A percentile compares a stretch with the other conserved stretches of the same genome.
These are phyloP conservation scores for Penicillium subrubescens DNA, from an alignment of 495 filamentous ascomycete genomes.

Conservation along the genomic window DNA sequence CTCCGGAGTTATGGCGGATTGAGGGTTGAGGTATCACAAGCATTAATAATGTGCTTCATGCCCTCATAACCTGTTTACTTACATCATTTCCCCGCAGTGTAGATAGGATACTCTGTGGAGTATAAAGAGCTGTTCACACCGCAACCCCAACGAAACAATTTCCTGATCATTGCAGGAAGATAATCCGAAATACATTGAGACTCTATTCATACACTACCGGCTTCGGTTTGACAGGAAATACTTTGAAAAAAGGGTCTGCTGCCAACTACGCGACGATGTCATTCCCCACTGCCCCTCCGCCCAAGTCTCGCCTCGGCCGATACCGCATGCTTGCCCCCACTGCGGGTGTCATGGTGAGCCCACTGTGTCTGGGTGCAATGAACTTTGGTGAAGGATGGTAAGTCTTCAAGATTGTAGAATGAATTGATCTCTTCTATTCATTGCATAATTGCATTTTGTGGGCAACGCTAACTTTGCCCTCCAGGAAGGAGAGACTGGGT, in stretches of 20 bases:
- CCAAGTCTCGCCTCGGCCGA: constrained; percentile 47
- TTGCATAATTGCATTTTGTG: background rate
- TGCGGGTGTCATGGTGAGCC: constrained; percentile 59
- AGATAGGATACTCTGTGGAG: background rate
- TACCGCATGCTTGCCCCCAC: constrained; percentile 62
- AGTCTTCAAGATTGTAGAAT: background rate
- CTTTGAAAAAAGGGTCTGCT: background rate
- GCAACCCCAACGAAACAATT: background rate
- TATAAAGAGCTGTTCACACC: background rate
- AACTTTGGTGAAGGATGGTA: constrained; percentile 61
- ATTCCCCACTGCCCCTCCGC: constrained; percentile 1
- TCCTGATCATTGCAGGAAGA: background rate
- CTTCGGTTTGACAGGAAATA: background rate
- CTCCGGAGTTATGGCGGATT: constrained; percentile 1
- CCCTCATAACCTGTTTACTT: constrained; percentile 2
- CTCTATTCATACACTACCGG: background rate
- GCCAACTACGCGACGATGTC: constrained; percentile 4
- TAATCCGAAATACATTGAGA: background rate
- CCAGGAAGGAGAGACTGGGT: constrained; percentile 51
- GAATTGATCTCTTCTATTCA: background rate
- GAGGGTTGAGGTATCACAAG: background rate
- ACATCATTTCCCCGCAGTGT: constrained; percentile 11
- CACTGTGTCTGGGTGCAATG: constrained; percentile 64
- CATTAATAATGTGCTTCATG: constrained; percentile 7
- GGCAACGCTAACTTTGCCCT: background rate